Evolutionary conservation across 2,329 filamentous ascomycete species (phyloP), one percentile per base, ranked within the genome.

Genomic region (Colletotrichum sidae): DNA sequence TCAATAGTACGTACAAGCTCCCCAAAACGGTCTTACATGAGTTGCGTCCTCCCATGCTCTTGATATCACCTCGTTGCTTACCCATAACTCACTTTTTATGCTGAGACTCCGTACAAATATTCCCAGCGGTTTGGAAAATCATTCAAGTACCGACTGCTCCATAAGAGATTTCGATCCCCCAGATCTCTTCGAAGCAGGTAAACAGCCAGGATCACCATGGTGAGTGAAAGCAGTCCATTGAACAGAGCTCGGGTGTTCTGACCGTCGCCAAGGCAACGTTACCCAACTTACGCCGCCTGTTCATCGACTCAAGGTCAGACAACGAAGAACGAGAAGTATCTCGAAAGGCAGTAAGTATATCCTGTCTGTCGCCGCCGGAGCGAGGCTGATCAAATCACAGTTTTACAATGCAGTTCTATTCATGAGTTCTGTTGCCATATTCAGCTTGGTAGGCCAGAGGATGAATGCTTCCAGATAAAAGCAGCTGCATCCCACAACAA

Each of bases 401-500:
- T 99, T 99, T 78, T 99, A 99, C 80, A 98, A 99, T 74, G 88
- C 97, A 0, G 94, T 97, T 1, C 83, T 98, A 2, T 99, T 98
- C 81, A 95, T 99, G 84, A 96, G 94, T 33, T 97, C 96, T 0
- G 92, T 99, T 33, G 94, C 95, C 8, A 89, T 97, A 66, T 97
- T 98, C 81, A 97, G 95, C 76, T 82, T 99, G 66, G 90, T 96
- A 67, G 96, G 95, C 35, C 96, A 99, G 75, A 91, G 91, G 70
- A 92, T 97, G 86, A 88, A 89, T 68, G 85, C 84, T 34, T 72
- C 69, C 7, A 79, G 65, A 74, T 51, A 47, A 64, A 3, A 25
- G 25, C 4, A 8, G 15, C 12, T 3, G n/a, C 4, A 11, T 2
- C 34, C 35, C 5, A 5, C 11, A 37, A 50, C 4, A 25, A 25